Percentiles rank a stretch among this genome's conserved stretches.
These are phyloP conservation scores for Boletus tomentosulus DNA, from an alignment of 768 basidiomycete genomes.

Conservation along the genomic window DNA sequence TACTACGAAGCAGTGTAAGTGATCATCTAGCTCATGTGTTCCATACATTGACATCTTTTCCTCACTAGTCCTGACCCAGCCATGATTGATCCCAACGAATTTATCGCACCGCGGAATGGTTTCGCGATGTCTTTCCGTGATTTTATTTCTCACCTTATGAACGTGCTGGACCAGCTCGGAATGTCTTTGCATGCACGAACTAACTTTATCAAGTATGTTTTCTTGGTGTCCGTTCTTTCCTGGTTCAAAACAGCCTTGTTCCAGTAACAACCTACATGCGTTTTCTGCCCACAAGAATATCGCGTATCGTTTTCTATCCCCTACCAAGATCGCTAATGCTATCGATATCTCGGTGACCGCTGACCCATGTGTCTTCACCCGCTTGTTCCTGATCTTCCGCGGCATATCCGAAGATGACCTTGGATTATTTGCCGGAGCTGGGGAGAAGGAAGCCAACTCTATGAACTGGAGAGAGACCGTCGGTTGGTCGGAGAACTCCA, in stretches of 20 bases:
- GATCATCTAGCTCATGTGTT: not conserved
- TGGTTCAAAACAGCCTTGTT: slow-evolving; percentile 1
- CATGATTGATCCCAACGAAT: slow-evolving; percentile 75
- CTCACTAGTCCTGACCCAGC: slow-evolving; percentile 65
- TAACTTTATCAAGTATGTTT: slow-evolving; percentile 69
- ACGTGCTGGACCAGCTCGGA: slow-evolving; percentile 80
- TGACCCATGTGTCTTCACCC: slow-evolving; percentile 77
- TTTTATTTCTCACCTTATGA: slow-evolving; percentile 76
- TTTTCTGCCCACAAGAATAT: slow-evolving; percentile 81
- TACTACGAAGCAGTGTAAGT: slow-evolving; percentile 86
- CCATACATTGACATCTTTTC: slow-evolving; percentile 1
- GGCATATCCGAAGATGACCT: slow-evolving; percentile 80
- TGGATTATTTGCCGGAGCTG: slow-evolving; percentile 66
- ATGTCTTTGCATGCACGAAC: slow-evolving; percentile 81
- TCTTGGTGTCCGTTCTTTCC: not conserved
- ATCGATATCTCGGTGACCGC: slow-evolving; percentile 82
- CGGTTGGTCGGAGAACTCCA: slow-evolving; percentile 78
- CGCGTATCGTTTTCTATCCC: slow-evolving; percentile 84
- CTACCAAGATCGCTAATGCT: slow-evolving; percentile 73
- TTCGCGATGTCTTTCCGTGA: slow-evolving; percentile 81
- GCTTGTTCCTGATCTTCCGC: slow-evolving; percentile 83
- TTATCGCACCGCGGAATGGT: slow-evolving; percentile 77
- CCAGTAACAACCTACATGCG: slow-evolving; percentile 69
- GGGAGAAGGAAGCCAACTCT: slow-evolving; percentile 81
- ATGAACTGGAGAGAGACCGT: slow-evolving; percentile 80